phyloP scores from a whole-genome alignment of 805 yeast genomes.

The Tetrapisispora arboricola region DNA sequence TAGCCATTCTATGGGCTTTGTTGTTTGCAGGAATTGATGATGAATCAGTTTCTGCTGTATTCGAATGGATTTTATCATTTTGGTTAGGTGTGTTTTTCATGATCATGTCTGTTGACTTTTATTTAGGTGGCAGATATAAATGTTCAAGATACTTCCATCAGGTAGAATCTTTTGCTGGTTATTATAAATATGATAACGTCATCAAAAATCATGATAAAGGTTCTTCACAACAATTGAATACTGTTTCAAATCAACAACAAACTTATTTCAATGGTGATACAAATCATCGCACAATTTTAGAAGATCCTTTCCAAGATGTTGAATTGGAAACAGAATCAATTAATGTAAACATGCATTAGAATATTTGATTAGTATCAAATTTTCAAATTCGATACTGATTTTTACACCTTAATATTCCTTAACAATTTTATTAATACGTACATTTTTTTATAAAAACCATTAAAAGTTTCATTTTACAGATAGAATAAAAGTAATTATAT shows the following conservation, averaged over 20 bases:
- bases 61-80: slow-evolving; percentile 82
- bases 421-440: no score
- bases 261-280: not conserved
- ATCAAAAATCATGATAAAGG: not conserved
- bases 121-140: slow-evolving; percentile 42
- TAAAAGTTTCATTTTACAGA: no score
- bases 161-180: slow-evolving; percentile 18
- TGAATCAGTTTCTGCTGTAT: slow-evolving; percentile 44
- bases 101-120: slow-evolving; percentile 56
- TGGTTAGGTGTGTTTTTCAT: slow-evolving; percentile 65
- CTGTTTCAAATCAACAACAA: not conserved
- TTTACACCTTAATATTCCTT: not conserved
- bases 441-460: no score
- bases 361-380: not conserved
- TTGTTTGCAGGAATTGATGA: slow-evolving; percentile 43
- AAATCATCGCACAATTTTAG: not conserved
- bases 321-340: slow-evolving; percentile 3
- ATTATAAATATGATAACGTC: slow-evolving; percentile 19
- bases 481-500: no score
- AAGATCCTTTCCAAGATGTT: slow-evolving; percentile 2
- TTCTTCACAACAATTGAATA: not conserved
- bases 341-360: not conserved
- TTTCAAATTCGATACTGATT: no score
- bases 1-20: slow-evolving; percentile 56
- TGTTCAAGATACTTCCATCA: slow-evolving; percentile 21